Evolutionary conservation across 768 basidiomycete genomes (phyloP), one percentile per base, ranked within the genome.

Genomic region (Paxillus involutus): DNA sequence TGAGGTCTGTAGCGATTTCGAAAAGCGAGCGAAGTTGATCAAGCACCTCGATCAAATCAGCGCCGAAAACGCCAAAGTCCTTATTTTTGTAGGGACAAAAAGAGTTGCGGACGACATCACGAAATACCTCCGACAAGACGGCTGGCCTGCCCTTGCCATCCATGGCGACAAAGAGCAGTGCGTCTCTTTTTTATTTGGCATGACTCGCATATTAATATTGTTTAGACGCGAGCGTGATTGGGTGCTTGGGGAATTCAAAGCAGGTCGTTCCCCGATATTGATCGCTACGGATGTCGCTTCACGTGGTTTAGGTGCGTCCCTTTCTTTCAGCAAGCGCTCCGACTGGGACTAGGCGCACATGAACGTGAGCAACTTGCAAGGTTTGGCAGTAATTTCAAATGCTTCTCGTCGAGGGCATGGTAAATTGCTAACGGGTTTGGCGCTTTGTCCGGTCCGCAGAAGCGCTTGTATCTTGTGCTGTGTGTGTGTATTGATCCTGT

Each of bases 151-250:
- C 13, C 78, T 99, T 36, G 96, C 97, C 50, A 99, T 99, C 65
- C 97, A 99, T 68, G 97, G 97, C 65, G 97, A 99, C 78, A 99
- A 99, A 75, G 94, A 94, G 78, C 94, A 97, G 91, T 95, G 69
- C 62, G 89, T 79, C 6, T 4, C 17, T 33, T 48, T 8, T 24
- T 46, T 10, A 32, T 36, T n/a, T 19, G n/a, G n/a, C 5, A 11
- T 11, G 13, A 19, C 8, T 26, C 13, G 49, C 5, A 24, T 29
- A 14, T 42, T 49, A 57, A 41, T 64, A 44, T 24, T 5, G 30
- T 33, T 11, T 55, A 94, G 91, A 66, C 91, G 91, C 53, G 97
- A 99, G 77, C 95, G 97, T 77, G 97, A 99, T 69, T 99, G 97
- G 97, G 97, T 98, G 47, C 79, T 99, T 39, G 80, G 87, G 71